Evolutionary conservation across 2,329 filamentous ascomycete species (phyloP).

Genomic region (Talaromyces islandicus): DNA sequence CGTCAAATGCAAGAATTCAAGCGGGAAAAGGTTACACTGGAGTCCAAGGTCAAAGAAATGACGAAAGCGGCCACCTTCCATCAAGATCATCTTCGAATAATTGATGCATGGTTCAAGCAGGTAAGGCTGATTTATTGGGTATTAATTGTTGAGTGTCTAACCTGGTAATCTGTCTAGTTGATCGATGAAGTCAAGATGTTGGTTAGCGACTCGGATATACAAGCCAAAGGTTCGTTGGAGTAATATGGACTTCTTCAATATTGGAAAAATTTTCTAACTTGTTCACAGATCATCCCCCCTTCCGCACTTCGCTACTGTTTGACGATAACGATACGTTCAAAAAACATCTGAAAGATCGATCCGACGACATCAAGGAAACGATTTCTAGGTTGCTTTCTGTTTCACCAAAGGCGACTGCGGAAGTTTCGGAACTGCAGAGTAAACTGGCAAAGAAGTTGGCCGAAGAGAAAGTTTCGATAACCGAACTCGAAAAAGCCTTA

Average conservation of each 20-base stretch:
- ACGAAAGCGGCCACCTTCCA: conserved; percentile 73
- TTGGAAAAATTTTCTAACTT: neutral
- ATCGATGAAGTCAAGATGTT: conserved; percentile 44
- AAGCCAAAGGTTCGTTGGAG: conserved; percentile 22
- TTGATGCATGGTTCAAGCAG: conserved; percentile 93
- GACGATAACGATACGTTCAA: conserved; percentile 60
- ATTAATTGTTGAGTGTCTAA: conserved; percentile 2
- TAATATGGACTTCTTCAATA: neutral
- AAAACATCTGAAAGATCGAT: conserved; percentile 70
- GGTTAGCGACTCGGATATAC: conserved; percentile 23
- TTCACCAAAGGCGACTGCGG: conserved; percentile 49
- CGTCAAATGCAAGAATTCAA: conserved; percentile 98
- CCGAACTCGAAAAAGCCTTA: conserved; percentile 68
- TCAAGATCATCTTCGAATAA: conserved; percentile 84
- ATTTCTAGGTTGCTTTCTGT: conserved; percentile 62
- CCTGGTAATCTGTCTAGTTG: conserved; percentile 20
- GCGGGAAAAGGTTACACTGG: conserved; percentile 75
- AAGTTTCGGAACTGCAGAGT: conserved; percentile 66
- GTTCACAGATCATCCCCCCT: conserved; percentile 22
- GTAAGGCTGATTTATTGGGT: conserved; percentile 44
- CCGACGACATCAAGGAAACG: conserved; percentile 67
- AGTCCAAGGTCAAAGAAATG: conserved; percentile 73
- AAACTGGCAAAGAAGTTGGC: conserved; percentile 71
- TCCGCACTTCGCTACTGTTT: conserved; percentile 51
- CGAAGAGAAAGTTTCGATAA: conserved; percentile 72